Base-by-base conservation (phyloP, 2,329 filamentous ascomycete genomes). In the Magnaporthales sp. region DNA sequence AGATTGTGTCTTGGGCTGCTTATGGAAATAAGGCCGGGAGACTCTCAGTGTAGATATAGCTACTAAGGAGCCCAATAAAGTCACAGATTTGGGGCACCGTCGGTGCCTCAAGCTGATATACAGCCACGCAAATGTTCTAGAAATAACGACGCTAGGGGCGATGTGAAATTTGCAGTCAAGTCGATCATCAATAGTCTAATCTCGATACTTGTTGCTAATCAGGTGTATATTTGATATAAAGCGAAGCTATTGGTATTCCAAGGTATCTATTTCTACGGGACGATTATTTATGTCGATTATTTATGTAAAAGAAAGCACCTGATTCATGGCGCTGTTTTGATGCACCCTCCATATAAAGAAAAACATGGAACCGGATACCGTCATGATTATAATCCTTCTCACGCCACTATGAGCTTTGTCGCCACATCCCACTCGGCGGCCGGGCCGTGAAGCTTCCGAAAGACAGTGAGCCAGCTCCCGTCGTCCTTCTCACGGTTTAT, bases 381-480 rank as follows among this genome's bases (percentile, higher is more conserved):
- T 29, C 13, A 27, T 26, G 1, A 27, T 26, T 24, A 27, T 4
- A 61, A 6, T 11, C 7, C 61, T 1, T 11, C 1, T 38, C 29
- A 63, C 13, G 29, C n/a, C 10, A 27, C n/a, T 10, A 75, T 70
- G 68, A 72, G 74, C 67, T 75, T 72, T 15, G 68, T 71, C 60
- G 70, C 66, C 15, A 75, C 70, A 67, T 74, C 72, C 75, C 75
- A 76, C n/a, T 72, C 71, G 8, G 66, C 70, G n/a, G 72, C 67
- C 26, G 71, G 61, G 8, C 74, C 75, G 3, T 71, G 67, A 19
- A 73, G 67, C 67, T 75, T 75, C 62, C 73, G 68, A 38, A 76
- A 75, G 66, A 75, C 70, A 67, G 72, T 74, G 15, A 75, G 71
- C 71, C 73, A 74, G 66, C 69, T 75, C 31, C 74, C 74, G 29